Base-by-base conservation (phyloP, 2,329 filamentous ascomycete species). In the Helminthosporium solani region DNA sequence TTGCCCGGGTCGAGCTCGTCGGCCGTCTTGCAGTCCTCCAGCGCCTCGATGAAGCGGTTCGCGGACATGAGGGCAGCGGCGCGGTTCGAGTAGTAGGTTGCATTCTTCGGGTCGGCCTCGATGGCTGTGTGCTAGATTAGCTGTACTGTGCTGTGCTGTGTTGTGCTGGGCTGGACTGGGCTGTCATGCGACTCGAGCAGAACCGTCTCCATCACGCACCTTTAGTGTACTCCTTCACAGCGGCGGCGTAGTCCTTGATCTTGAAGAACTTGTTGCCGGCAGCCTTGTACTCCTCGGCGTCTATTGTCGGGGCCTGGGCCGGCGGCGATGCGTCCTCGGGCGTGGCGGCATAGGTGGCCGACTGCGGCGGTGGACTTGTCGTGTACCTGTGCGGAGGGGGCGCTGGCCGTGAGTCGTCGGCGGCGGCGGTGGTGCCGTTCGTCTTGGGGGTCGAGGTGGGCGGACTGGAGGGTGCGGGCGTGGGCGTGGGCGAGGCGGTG, bases 181-280 rank as follows among this genome's bases (percentile, higher is more conserved):
- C 23, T n/a, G n/a, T 5, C 23, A 25, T 9, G 23, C 23, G 23
- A 25, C 23, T 25, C 23, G 23, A 25, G 46, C 34, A 20, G n/a
- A 9, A n/a, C 3, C 15, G 18, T n/a, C 11, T 3, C 9, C 7
- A 21, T 14, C 48, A 67, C 78, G 49, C 78, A 96, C 92, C 92
- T 82, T 95, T 96, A 58, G 88, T 89, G 71, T 97, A 99, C 71
- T 96, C 90, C 58, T 88, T 82, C 68, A 97, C 91, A 19, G 94
- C 92, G 66, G 87, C 86, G 50, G 79, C 75, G 70, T 92, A 99
- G 64, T 96, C 88, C 68, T 87, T 89, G 54, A 91, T 88, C 77
- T 96, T 97, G 81, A 96, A 99, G 66, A 89, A 92, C 65, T 94
- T 94, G 76, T 99, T 99, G 48, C 94, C 94, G 2, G 88, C 83